Base-by-base conservation (phyloP, 129 eudicot species). In the Sambucus nigra region DNA sequence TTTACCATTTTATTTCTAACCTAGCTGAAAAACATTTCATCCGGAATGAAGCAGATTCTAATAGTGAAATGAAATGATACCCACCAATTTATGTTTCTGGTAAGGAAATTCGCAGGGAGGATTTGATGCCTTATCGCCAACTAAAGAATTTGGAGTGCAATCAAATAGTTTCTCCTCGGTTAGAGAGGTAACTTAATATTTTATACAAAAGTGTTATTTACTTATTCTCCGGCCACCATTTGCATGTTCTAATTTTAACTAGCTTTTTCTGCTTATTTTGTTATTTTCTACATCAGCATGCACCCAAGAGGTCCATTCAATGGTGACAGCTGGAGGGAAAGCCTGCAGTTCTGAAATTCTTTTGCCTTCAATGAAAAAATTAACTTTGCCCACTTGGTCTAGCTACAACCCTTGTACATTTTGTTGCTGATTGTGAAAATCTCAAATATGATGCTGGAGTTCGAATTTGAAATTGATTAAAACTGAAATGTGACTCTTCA, bases 101-200 rank as follows among this genome's bases (percentile, higher is more conserved):
- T 53, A 55, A 76, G 83, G 84, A 55, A 27, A 67, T 70, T 68
- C 70, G 73, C 57, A 47, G 69, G 53, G 75, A 74, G 49, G 62
- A 56, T 15, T 7, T 25, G 50, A 33, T 61, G 24, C 58, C 45
- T 29, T 31, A 11, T 32, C 69, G 40, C 26, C 68, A 25, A 69
- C 54, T 55, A 2, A 38, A 64, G 48, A 74, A 68, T 44, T 67
- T 57, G 28, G 67, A 20, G 47, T 57, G 57, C 49, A 51, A 25
- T 44, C 8, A 12, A 25, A 53, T 42, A 16, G 54, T 28, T 57
- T 39, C 66, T 1, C 24, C 40, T 42, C 26, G 35, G 42, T 18
- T 60, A 65, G 51, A 70, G 18, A 33, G 53, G 71, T 71, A 59
- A 51, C 23, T 42, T 5, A 35, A 18, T 38, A 7, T 15, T 35